Percentiles rank a stretch among this genome's conserved stretches.
Evolutionary conservation across 2,329 filamentous ascomycete genomes (phyloP).

Genomic region (Conoideocrella luteorostrata): DNA sequence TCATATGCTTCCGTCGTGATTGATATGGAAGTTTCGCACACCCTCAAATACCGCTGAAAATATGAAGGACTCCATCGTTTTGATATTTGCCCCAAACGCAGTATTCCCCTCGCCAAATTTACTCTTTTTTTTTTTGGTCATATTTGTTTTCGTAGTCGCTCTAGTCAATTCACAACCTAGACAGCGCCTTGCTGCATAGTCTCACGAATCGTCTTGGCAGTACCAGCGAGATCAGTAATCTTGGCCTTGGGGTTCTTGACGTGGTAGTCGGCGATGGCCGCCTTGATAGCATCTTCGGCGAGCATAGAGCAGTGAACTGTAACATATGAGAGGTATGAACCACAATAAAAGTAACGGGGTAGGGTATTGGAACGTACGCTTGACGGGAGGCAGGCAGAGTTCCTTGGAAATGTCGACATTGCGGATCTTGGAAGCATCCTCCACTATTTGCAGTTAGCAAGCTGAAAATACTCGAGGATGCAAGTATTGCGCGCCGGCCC

Average conservation of each 20-base stretch:
- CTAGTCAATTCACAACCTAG: not conserved
- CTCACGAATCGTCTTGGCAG: slow-evolving; percentile 32
- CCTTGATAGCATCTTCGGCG: slow-evolving; percentile 87
- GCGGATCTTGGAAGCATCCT: slow-evolving; percentile 85
- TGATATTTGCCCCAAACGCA: too few relatives aligned
- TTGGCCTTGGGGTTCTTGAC: slow-evolving; percentile 57
- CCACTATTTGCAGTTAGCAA: too few relatives aligned
- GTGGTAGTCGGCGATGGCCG: slow-evolving; percentile 84
- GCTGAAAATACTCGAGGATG: too few relatives aligned
- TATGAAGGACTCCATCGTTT: too few relatives aligned
- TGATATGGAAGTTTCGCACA: not conserved
- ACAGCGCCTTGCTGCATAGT: slow-evolving; percentile 12
- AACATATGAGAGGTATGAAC: slow-evolving; percentile 20
- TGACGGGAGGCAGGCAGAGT: slow-evolving; percentile 80
- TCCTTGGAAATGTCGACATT: slow-evolving; percentile 99
- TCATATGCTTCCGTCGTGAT: not conserved
- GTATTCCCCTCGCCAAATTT: too few relatives aligned
- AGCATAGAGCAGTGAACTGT: slow-evolving; percentile 87
- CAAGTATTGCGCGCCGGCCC: too few relatives aligned
- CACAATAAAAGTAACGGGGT: not conserved
- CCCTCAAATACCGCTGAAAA: not conserved
- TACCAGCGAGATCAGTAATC: slow-evolving; percentile 70
- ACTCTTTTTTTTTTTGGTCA: slow-evolving; percentile 3
- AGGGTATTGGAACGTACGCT: slow-evolving; percentile 54
- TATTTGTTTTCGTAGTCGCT: not conserved